phyloP scores from a whole-genome alignment of 345 rosid species.

The Reutealis trisperma region DNA sequence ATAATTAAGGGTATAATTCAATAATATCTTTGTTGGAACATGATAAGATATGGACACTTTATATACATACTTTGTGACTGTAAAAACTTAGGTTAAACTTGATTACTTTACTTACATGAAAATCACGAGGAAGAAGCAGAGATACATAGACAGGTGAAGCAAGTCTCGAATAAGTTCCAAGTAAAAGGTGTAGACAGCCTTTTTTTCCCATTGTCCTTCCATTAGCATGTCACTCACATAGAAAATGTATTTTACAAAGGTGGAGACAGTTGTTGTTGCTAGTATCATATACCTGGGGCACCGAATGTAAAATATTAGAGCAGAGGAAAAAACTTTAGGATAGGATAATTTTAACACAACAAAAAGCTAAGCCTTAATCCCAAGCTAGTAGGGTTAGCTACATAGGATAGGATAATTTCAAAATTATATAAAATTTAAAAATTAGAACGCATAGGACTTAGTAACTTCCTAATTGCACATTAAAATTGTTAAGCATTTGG shows the following conservation, averaged over 20 bases:
- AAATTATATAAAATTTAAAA: background rate
- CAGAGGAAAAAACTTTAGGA: background rate
- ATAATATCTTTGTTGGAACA: background rate
- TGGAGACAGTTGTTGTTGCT: constrained; percentile 83
- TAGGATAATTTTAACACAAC: background rate
- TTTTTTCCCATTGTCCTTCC: constrained; percentile 99
- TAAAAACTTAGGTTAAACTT: constrained; percentile 7
- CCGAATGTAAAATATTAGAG: constrained; percentile 4
- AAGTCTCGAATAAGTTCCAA: constrained; percentile 91
- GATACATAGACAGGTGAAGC: constrained; percentile 92
- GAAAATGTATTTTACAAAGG: constrained; percentile 82
- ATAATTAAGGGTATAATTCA: background rate
- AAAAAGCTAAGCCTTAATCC: too few relatives aligned
- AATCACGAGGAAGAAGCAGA: constrained; percentile 95
- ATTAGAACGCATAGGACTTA: background rate
- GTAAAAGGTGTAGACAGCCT: constrained; percentile 90
- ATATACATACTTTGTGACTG: background rate
- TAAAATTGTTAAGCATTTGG: background rate
- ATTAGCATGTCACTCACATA: constrained; percentile 84
- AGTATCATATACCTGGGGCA: constrained; percentile 84
- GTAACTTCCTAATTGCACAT: background rate
- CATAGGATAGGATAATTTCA: background rate
- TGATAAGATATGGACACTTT: background rate
- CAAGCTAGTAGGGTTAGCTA: too few relatives aligned
- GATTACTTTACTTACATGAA: constrained; percentile 68